Evolutionary conservation across 768 basidiomycete genomes (phyloP), one percentile per base, ranked within the genome.

Genomic region (Termitomyces eurrhizus): DNA sequence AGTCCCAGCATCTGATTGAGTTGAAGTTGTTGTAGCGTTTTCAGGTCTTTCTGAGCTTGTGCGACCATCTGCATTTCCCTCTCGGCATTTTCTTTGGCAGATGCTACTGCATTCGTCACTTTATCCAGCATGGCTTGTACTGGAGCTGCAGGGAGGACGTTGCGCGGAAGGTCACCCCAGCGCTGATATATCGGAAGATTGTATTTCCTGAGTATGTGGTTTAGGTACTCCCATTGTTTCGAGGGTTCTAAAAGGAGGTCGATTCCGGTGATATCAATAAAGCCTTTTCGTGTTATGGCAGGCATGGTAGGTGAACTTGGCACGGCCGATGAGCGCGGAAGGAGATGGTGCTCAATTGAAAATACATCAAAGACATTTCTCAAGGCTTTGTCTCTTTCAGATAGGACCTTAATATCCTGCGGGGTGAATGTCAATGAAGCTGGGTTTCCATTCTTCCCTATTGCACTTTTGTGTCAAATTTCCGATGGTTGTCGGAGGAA

Each of bases 251-350:
- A 49, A 21, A 62, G 59, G 13, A 65, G 13, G 36, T 65, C 50
- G 14, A 63, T 48, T 26, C 44, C 26, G 18, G 46, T 52, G 12
- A 65, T 48, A 42, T 63, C 62, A n/a, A 62, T 39, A 51, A 65
- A 65, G 41, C 64, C 64, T 55, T 62, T 65, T 12, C 49, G 44
- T 11, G 59, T 63, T 39, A 65, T 54, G 26, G 57, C 52, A 29
- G 64, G 64, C 64, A 62, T 62, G 4, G 57, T 56, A 26, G 58
- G 55, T 29, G 54, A 53, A 16, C 24, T 14, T 36, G 49, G 11
- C 14, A 49, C 24, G 9, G 39, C 16, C 11, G 26, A 54, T n/a
- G 55, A 44, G 36, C 63, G 59, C 14, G 48, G 59, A 29, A 64
- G 56, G 16, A 65, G 56, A 37, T 52, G 57, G 36, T 65, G 61